phyloP scores from a whole-genome alignment of 805 yeast species.

The Millerozyma miso region DNA sequence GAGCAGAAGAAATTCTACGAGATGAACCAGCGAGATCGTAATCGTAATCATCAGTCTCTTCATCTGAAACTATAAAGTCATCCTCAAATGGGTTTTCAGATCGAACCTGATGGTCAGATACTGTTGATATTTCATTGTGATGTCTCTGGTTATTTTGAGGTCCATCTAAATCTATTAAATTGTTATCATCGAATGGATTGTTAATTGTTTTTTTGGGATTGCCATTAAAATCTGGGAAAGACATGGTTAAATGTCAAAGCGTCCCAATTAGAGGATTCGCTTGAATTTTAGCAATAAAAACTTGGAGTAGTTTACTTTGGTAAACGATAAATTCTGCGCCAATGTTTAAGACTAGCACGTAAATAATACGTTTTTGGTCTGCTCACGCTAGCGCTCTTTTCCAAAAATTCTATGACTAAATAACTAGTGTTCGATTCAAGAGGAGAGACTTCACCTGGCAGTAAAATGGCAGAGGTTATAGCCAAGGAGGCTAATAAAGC shows the following conservation, averaged over 20 bases:
- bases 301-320: background rate
- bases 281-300: background rate
- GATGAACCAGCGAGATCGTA: constrained; percentile 5
- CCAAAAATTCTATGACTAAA: constrained; percentile 1
- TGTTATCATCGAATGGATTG: constrained; percentile 19
- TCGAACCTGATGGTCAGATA: constrained; percentile 2
- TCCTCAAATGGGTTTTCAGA: constrained; percentile 31
- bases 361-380: background rate
- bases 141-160: constrained; percentile 7
- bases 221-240: background rate
- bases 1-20: constrained; percentile 2
- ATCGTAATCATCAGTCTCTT: constrained; percentile 19
- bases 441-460: too few relatives aligned
- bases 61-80: constrained; percentile 31
- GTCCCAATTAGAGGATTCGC: background rate
- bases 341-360: background rate
- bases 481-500: constrained; percentile 82
- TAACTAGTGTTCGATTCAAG: too few relatives aligned
- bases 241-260: background rate
- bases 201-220: background rate
- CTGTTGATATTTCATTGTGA: constrained; percentile 4
- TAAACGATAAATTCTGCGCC: background rate
- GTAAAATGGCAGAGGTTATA: constrained; percentile 59
- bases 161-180: constrained; percentile 31
- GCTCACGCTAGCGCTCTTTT: background rate